Evolutionary conservation across 805 yeast genomes (phyloP).

Genomic region (Yarrowia keelungensis): DNA sequence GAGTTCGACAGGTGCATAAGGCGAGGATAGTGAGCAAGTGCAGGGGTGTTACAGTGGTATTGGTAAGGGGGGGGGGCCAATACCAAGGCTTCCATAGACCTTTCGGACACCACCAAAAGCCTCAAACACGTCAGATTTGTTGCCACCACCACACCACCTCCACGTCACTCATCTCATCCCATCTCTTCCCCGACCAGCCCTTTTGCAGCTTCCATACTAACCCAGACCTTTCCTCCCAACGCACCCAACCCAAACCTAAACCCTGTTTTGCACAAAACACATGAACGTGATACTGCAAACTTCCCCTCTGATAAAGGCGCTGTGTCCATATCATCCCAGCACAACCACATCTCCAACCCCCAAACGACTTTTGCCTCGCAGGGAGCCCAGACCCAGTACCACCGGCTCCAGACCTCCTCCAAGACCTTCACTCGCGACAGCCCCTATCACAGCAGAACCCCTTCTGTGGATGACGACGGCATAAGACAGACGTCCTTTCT

Average conservation of each 20-base stretch:
- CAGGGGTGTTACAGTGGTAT: conserved; percentile 9
- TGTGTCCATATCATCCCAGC: conserved; percentile 15
- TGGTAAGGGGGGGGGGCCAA: too few species aligned
- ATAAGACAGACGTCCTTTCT: conserved; percentile 32
- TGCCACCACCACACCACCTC: background rate
- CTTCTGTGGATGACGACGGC: conserved; percentile 33
- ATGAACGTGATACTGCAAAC: conserved; percentile 39
- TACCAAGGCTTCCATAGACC: too few species aligned
- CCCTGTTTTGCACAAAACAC: conserved; percentile 34
- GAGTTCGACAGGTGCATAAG: conserved; percentile 18
- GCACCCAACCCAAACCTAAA: conserved; percentile 37
- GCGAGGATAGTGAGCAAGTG: conserved; percentile 2
- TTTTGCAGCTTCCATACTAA: conserved; percentile 6
- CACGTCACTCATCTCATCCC: too few species aligned
- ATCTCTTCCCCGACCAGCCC: too few species aligned
- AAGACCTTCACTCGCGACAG: conserved; percentile 30
- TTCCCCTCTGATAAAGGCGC: conserved; percentile 37
- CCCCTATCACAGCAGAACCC: conserved; percentile 33
- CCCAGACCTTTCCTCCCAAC: conserved; percentile 39
- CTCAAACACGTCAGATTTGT: background rate
- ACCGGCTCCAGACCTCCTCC: background rate
- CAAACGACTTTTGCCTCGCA: conserved; percentile 8
- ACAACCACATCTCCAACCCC: conserved; percentile 14
- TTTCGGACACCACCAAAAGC: too few species aligned
- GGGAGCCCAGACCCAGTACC: conserved; percentile 20